phyloP scores from a whole-genome alignment of 768 basidiomycete genomes.

The Lyophyllum shimeji region DNA sequence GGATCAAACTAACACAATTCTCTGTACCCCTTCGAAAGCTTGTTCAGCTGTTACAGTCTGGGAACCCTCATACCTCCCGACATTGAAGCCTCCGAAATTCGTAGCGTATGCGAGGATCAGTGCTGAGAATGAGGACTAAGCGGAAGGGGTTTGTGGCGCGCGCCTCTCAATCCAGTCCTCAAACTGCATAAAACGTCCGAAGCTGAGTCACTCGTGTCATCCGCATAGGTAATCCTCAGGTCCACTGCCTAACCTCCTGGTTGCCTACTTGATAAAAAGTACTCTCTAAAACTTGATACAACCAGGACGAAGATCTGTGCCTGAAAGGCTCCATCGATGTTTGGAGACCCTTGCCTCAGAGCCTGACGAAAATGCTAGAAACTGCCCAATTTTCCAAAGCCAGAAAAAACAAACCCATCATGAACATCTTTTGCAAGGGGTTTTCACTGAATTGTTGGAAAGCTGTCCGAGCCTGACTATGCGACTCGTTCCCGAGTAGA shows the following conservation, averaged over 20 bases:
- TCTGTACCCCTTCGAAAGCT: not conserved
- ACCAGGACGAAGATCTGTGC: not conserved
- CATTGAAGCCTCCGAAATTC: not conserved
- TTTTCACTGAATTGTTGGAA: not conserved
- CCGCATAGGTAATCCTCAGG: not conserved
- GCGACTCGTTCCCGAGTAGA: not conserved
- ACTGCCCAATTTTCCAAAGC: too few species aligned
- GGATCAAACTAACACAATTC: not conserved
- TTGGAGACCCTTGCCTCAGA: not conserved
- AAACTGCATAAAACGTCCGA: not conserved
- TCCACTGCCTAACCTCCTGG: not conserved
- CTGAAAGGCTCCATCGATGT: not conserved
- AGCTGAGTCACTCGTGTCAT: not conserved
- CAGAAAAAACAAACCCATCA: too few species aligned
- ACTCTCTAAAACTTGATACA: too few species aligned
- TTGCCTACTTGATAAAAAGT: not conserved
- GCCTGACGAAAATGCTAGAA: too few species aligned
- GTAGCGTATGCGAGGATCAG: too few species aligned
- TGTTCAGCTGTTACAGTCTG: not conserved
- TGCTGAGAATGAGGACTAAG: not conserved
- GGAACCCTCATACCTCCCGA: not conserved
- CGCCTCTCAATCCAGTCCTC: not conserved
- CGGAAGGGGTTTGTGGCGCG: constrained; percentile 10
- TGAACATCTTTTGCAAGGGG: not conserved
- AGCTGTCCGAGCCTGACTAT: not conserved